Percentiles rank a stretch among this genome's conserved stretches.
Conservation (phyloP, 306 rosid genomes). For the Corylus avellana region DNA sequence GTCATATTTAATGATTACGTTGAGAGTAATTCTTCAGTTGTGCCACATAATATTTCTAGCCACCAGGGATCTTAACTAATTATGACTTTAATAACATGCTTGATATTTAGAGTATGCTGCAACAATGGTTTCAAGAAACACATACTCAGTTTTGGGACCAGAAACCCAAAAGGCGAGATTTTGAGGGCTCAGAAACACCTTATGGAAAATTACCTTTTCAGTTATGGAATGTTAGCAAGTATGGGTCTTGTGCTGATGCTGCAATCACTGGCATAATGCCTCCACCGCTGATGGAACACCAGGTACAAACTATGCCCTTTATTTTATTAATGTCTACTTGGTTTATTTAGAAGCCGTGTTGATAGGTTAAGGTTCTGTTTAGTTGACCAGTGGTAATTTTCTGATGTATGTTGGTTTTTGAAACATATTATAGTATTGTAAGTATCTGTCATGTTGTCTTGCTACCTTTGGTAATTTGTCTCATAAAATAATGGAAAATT, state of each 20-base stretch:
- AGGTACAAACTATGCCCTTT: conserved; percentile 50
- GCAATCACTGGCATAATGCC: conserved; percentile 94
- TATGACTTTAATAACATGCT: conserved; percentile 29
- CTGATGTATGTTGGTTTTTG: background rate
- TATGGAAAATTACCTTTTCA: conserved; percentile 65
- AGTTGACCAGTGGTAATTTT: background rate
- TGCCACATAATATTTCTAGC: background rate
- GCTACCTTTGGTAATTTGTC: conserved; percentile 8
- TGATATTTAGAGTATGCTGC: conserved; percentile 71
- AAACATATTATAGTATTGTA: background rate
- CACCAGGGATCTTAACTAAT: conserved; percentile 1
- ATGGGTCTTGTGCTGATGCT: conserved; percentile 87
- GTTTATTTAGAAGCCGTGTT: conserved; percentile 6
- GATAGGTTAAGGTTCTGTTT: conserved; percentile 5
- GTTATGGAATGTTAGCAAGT: conserved; percentile 89
- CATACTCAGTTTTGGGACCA: conserved; percentile 59
- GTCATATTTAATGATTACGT: background rate
- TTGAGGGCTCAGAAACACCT: conserved; percentile 55
- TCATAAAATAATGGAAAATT: conserved; percentile 49
- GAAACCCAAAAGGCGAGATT: conserved; percentile 45
- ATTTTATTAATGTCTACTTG: conserved; percentile 5
- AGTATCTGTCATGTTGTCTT: background rate
- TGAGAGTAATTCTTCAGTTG: background rate
- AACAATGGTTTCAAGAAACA: conserved; percentile 72
- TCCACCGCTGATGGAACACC: conserved; percentile 94